phyloP scores from a whole-genome alignment of 164 flowering plant species.

The Malania oleifera region DNA sequence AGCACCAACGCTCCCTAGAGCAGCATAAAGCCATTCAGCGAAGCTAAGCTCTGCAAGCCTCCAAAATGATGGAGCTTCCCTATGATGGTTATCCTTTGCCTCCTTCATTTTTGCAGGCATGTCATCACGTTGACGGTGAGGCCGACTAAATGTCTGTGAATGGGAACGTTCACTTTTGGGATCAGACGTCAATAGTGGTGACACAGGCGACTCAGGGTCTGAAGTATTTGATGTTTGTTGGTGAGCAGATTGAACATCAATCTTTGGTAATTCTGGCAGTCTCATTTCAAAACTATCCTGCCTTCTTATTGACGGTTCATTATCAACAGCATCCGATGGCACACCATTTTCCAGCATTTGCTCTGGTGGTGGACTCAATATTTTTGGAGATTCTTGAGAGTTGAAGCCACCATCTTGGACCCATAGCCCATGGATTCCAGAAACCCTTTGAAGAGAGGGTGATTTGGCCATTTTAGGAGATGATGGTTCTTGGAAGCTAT shows the following conservation, averaged over 20 bases:
- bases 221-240: conserved; percentile 59
- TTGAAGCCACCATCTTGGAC: conserved; percentile 42
- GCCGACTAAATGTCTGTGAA: conserved; percentile 92
- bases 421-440: conserved; percentile 42
- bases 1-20: conserved; percentile 90
- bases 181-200: conserved; percentile 93
- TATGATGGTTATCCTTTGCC: conserved; percentile 33
- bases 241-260: conserved; percentile 68
- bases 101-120: conserved; percentile 34
- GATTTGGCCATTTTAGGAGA: conserved; percentile 87
- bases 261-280: conserved; percentile 81
- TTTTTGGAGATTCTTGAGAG: conserved; percentile 72
- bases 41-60: conserved; percentile 89
- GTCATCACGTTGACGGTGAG: conserved; percentile 58
- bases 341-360: conserved; percentile 46
- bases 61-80: conserved; percentile 77
- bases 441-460: conserved; percentile 81
- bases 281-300: conserved; percentile 97
- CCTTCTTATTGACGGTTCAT: conserved; percentile 69
- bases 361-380: conserved; percentile 72
- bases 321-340: conserved; percentile 49
- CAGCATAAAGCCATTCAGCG: conserved; percentile 98
- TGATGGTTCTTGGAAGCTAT: conserved; percentile 71
- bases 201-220: conserved; percentile 95
- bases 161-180: conserved; percentile 94